These are phyloP conservation scores for Termitomyces sp. DNA, from an alignment of 768 basidiomycete genomes.

Conservation along the genomic window DNA sequence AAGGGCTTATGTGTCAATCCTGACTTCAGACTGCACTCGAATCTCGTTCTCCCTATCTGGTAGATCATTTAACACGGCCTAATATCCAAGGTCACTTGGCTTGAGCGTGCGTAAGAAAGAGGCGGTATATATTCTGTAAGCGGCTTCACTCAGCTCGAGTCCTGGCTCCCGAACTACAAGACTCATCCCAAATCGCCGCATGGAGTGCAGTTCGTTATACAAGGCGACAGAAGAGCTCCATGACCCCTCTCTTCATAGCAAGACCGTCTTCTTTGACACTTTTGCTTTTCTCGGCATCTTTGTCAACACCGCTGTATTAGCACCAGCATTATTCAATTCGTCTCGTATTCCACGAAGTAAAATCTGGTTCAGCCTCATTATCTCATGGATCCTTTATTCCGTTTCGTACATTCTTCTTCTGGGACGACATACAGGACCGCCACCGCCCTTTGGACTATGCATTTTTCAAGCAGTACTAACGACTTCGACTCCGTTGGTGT, in stretches of 20 bases:
- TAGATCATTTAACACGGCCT: neutral
- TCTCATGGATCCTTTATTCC: slow-evolving; percentile 6
- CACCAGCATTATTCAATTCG: neutral
- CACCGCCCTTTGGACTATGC: slow-evolving; percentile 8
- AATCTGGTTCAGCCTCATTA: slow-evolving; percentile 5
- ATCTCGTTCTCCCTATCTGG: no score
- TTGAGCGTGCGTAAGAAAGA: neutral
- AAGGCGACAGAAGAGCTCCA: neutral
- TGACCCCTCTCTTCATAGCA: neutral
- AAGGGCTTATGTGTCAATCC: no score
- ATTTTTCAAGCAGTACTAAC: slow-evolving; percentile 5
- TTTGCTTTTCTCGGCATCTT: neutral
- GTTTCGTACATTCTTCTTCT: slow-evolving; percentile 5
- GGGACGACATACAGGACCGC: neutral
- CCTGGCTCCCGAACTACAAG: neutral
- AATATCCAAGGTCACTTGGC: neutral
- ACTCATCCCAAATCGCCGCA: neutral
- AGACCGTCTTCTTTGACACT: neutral
- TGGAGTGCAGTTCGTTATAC: neutral
- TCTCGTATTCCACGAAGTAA: neutral
- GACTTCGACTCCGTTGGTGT: slow-evolving; percentile 2
- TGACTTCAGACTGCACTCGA: no score
- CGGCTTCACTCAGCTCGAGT: neutral
- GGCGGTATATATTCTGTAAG: neutral
- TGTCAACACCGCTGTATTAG: neutral